Percentiles rank a stretch among this genome's conserved stretches.
These are phyloP conservation scores for Lasiosphaeria hispida DNA, from an alignment of 495 filamentous ascomycete genomes.

Conservation along the genomic window DNA sequence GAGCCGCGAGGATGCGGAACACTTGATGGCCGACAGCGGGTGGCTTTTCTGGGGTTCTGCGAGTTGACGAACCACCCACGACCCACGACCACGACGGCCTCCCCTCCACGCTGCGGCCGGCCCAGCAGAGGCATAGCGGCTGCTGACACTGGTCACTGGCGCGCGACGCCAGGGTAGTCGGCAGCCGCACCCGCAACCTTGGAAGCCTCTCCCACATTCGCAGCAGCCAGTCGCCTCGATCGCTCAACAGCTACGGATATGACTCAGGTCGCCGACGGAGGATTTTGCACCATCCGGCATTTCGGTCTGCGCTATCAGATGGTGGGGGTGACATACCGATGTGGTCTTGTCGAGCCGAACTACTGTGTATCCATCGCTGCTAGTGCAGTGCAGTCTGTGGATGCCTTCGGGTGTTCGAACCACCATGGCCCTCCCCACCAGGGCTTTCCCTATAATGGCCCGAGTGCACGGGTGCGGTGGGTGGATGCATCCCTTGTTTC, in stretches of 20 bases:
- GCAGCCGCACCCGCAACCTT: neutral
- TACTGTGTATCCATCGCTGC: too few relatives aligned
- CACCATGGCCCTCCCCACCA: too few relatives aligned
- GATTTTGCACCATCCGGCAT: neutral
- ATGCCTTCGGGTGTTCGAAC: too few relatives aligned
- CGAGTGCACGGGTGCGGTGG: neutral
- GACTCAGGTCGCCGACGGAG: constrained; percentile 6
- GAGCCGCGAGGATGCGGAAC: neutral
- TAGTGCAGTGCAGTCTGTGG: too few relatives aligned
- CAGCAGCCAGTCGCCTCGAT: neutral
- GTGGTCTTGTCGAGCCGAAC: too few relatives aligned
- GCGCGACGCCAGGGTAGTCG: neutral
- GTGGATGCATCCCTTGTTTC: neutral
- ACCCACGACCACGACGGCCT: neutral
- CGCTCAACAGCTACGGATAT: neutral
- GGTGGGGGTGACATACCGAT: neutral
- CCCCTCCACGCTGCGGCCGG: neutral
- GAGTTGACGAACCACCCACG: neutral
- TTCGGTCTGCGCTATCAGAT: neutral
- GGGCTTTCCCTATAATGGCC: too few relatives aligned
- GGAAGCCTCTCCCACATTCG: neutral
- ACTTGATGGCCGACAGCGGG: neutral
- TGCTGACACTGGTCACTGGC: neutral
- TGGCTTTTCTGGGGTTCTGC: neutral
- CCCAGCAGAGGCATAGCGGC: neutral